Conservation (phyloP, 805 yeast genomes). For the Wickerhamomyces ciferrii region DNA sequence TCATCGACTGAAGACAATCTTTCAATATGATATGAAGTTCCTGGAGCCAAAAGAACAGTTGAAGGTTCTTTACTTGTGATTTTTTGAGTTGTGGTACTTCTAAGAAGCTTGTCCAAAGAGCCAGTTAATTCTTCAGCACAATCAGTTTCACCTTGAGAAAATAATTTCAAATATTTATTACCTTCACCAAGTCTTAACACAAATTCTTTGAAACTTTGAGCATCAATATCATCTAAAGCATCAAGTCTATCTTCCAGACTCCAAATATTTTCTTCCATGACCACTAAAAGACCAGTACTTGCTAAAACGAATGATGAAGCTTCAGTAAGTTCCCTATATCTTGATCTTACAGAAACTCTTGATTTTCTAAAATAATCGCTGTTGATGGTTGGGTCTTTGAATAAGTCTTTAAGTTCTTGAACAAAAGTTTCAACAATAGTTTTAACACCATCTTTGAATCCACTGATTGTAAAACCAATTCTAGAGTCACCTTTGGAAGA, state of each 20-base stretch:
- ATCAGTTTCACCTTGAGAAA: slow-evolving; percentile 45
- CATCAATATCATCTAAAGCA: slow-evolving; percentile 45
- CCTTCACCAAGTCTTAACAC: slow-evolving; percentile 21
- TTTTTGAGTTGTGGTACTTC: background rate
- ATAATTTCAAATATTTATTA: slow-evolving; percentile 31
- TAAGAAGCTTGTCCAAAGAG: slow-evolving; percentile 5
- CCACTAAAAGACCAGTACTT: slow-evolving; percentile 41
- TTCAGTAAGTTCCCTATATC: slow-evolving; percentile 38
- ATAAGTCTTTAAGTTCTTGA: slow-evolving; percentile 22
- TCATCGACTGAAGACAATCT: slow-evolving; percentile 36
- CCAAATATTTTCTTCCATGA: slow-evolving; percentile 55
- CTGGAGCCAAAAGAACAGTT: slow-evolving; percentile 32
- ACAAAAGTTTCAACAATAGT: slow-evolving; percentile 30
- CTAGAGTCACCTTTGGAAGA: slow-evolving; percentile 51
- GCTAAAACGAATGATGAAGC: slow-evolving; percentile 44
- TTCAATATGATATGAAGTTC: slow-evolving; percentile 28
- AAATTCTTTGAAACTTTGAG: slow-evolving; percentile 27
- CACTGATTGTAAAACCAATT: slow-evolving; percentile 46
- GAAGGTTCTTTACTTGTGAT: slow-evolving; percentile 22
- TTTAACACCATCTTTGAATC: slow-evolving; percentile 38
- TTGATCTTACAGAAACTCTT: slow-evolving; percentile 40
- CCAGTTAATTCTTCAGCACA: background rate
- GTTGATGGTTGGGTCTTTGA: slow-evolving; percentile 6
- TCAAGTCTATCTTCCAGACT: slow-evolving; percentile 48
- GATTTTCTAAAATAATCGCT: slow-evolving; percentile 39